Evolutionary conservation across 2,329 filamentous ascomycete species (phyloP).

Genomic region (Fonsecaea pugnacius): DNA sequence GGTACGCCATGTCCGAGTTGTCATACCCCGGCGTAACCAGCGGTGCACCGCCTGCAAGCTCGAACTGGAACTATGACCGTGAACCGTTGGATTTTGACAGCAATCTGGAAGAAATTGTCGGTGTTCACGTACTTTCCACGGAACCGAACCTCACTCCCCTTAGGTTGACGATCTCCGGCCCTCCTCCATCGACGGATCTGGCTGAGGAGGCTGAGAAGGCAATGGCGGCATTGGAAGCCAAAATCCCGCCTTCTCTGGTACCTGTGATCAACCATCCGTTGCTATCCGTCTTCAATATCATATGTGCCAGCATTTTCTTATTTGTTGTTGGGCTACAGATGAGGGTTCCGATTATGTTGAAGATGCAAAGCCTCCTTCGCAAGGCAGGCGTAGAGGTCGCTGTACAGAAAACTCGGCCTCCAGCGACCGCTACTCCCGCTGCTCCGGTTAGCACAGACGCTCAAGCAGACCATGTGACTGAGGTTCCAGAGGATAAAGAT

Average conservation of each 20-base stretch:
- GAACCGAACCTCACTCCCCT: slow-evolving; percentile 58
- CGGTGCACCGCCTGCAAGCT: slow-evolving; percentile 59
- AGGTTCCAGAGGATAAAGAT: slow-evolving; percentile 17
- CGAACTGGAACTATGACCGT: slow-evolving; percentile 34
- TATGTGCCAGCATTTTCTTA: slow-evolving; percentile 27
- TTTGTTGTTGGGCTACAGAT: slow-evolving; percentile 33
- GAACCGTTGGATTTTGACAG: slow-evolving; percentile 31
- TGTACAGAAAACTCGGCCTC: slow-evolving; percentile 16
- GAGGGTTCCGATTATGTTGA: slow-evolving; percentile 30
- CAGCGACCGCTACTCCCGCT: not conserved
- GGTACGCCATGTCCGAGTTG: slow-evolving; percentile 89
- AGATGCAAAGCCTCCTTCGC: slow-evolving; percentile 29
- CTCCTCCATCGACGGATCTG: slow-evolving; percentile 28
- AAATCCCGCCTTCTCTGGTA: slow-evolving; percentile 25
- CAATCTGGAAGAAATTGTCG: slow-evolving; percentile 57
- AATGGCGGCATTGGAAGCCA: slow-evolving; percentile 28
- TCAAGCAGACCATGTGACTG: slow-evolving; percentile 22
- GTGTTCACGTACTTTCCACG: slow-evolving; percentile 69
- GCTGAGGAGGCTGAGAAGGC: slow-evolving; percentile 30
- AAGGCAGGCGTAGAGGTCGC: slow-evolving; percentile 32
- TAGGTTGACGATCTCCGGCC: slow-evolving; percentile 35
- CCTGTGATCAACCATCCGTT: slow-evolving; percentile 28
- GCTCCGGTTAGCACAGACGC: slow-evolving; percentile 4
- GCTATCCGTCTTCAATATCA: slow-evolving; percentile 29
- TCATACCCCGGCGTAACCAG: slow-evolving; percentile 85